Evolutionary conservation across 192 early-diverging fungal species (phyloP).

Genomic region (Phlyctochytrium planicorne): DNA sequence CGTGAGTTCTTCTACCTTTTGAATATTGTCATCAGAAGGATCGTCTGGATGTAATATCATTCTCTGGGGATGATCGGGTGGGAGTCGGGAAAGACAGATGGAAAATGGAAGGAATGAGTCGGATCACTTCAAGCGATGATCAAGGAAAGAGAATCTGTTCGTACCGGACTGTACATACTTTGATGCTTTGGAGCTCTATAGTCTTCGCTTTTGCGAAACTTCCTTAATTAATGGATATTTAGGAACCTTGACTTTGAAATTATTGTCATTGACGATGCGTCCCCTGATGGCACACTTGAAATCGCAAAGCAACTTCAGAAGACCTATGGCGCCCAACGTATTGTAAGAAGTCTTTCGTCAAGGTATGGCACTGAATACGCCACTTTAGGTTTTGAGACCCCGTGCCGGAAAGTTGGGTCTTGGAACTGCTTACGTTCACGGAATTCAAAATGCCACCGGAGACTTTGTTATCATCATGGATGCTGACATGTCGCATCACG

Average conservation of each 20-base stretch:
- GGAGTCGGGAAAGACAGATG: too few species aligned
- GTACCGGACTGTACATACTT: too few species aligned
- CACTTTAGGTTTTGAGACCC: slow-evolving; percentile 75
- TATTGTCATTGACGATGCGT: slow-evolving; percentile 94
- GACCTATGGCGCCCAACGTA: slow-evolving; percentile 81
- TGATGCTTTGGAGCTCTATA: not conserved
- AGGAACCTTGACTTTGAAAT: slow-evolving; percentile 92
- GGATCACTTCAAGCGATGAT: too few species aligned
- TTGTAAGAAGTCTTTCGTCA: slow-evolving; percentile 56
- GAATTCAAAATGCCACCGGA: slow-evolving; percentile 89
- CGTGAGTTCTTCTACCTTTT: slow-evolving; percentile 24
- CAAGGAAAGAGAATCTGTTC: too few species aligned
- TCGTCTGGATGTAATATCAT: too few species aligned
- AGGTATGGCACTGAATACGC: not conserved
- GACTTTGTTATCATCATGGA: slow-evolving; percentile 98
- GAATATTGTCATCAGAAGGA: too few species aligned
- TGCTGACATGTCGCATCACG: slow-evolving; percentile 98
- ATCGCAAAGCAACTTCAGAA: slow-evolving; percentile 85
- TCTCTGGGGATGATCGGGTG: too few species aligned
- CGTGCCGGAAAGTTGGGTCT: slow-evolving; percentile 95
- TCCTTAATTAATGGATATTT: not conserved
- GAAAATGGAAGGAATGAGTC: too few species aligned
- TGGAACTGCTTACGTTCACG: slow-evolving; percentile 94
- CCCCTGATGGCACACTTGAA: slow-evolving; percentile 93
- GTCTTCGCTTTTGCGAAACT: not conserved